These are phyloP conservation scores for Mycena rebaudengoi DNA, from an alignment of 768 basidiomycete genomes.

Conservation along the genomic window DNA sequence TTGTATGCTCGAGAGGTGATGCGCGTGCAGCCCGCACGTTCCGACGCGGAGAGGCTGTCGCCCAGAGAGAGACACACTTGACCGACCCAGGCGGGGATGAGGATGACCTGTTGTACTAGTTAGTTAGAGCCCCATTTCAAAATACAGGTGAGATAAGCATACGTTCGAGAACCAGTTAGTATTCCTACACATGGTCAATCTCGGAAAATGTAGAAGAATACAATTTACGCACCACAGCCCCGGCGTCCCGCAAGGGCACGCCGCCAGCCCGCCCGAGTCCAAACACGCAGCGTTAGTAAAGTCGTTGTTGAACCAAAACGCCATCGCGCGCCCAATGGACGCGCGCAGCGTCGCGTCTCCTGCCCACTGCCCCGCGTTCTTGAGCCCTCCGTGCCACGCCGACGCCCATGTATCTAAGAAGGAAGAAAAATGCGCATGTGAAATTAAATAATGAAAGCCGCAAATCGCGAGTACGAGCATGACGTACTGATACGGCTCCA, in stretches of 20 bases:
- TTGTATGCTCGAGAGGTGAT: constrained; percentile 54
- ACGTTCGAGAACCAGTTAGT: constrained; percentile 64
- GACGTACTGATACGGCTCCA: constrained; percentile 55
- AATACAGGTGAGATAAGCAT: constrained; percentile 3
- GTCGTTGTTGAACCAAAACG: constrained; percentile 62
- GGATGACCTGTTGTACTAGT: constrained; percentile 50
- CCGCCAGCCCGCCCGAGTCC: constrained; percentile 49
- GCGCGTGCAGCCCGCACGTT: constrained; percentile 45
- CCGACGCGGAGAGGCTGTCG: constrained; percentile 42
- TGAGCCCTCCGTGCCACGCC: constrained; percentile 59
- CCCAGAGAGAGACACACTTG: constrained; percentile 57
- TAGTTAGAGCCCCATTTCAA: not conserved
- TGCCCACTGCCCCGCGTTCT: constrained; percentile 45
- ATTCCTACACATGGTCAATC: constrained; percentile 46
- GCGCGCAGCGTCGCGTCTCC: constrained; percentile 42
- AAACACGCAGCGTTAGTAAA: constrained; percentile 56
- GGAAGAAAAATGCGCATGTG: not conserved
- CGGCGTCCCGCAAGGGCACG: constrained; percentile 59
- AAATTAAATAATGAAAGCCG: not conserved
- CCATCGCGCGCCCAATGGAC: constrained; percentile 51
- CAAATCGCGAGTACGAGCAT: not conserved
- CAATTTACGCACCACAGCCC: constrained; percentile 37
- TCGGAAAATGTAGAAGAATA: not conserved
- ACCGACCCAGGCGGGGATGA: constrained; percentile 58
- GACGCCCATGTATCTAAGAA: constrained; percentile 54